Evolutionary conservation across 2,329 filamentous ascomycete species (phyloP).

Genomic region (Phialocephala subalpina): DNA sequence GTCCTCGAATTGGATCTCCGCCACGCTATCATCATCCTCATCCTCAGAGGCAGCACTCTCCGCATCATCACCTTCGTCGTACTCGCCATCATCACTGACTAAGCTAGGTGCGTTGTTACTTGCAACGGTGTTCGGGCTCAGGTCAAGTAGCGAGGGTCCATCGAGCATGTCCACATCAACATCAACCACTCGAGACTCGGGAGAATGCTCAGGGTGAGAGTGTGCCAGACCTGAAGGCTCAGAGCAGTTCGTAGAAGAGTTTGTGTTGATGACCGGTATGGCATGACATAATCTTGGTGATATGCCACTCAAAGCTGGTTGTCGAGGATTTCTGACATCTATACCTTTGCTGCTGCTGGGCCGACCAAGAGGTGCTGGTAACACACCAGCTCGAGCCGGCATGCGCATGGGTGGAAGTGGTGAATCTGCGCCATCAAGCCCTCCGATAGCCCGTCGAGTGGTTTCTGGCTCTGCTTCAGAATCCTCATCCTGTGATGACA

Average conservation of each 20-base stretch:
- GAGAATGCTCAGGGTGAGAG: constrained; percentile 24
- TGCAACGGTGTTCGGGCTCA: constrained; percentile 73
- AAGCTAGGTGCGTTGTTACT: constrained; percentile 82
- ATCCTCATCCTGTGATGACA: constrained; percentile 61
- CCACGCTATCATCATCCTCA: constrained; percentile 66
- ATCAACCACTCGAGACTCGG: constrained; percentile 30
- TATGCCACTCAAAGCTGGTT: constrained; percentile 49
- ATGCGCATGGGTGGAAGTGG: constrained; percentile 57
- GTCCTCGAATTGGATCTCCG: constrained; percentile 68
- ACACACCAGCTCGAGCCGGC: constrained; percentile 63
- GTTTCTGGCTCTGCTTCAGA: constrained; percentile 55
- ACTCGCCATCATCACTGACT: constrained; percentile 83
- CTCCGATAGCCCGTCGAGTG: constrained; percentile 46
- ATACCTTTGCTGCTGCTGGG: constrained; percentile 66
- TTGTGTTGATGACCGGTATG: constrained; percentile 40
- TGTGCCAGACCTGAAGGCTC: constrained; percentile 32
- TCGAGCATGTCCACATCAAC: constrained; percentile 51
- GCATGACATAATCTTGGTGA: constrained; percentile 48
- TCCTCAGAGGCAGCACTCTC: constrained; percentile 56
- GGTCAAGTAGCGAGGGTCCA: constrained; percentile 65
- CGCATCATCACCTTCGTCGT: constrained; percentile 71
- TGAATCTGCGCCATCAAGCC: constrained; percentile 47
- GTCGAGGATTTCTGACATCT: constrained; percentile 41
- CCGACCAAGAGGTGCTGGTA: constrained; percentile 56
- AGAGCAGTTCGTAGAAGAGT: constrained; percentile 32